Base-by-base conservation (phyloP, 192 early-diverging fungal genomes). In the Podila horticola region DNA sequence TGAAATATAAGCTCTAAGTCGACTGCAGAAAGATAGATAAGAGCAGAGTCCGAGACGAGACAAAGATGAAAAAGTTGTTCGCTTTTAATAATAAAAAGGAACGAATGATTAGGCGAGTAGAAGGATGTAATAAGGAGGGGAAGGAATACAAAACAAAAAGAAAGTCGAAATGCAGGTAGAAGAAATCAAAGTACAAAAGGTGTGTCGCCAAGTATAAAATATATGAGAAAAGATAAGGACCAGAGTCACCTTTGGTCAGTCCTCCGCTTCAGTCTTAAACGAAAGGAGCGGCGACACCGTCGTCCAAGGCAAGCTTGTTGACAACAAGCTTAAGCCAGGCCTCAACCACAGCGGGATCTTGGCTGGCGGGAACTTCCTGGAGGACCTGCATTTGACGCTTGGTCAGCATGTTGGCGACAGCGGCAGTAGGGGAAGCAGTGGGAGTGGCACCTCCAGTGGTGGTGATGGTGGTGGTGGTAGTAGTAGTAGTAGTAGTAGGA, bases 311-410 rank as follows among this genome's bases (percentile, higher is more conserved):
- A 15, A 73, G 12, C 67, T 73, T 63, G 67, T 81, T 81, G 22
- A 61, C 71, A 38, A 69, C 36, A 15, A 51, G 60, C 66, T 81
- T 81, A 58, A 81, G 29, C 77, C 77, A 81, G 31, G 62, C 66
- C 57, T 81, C 77, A 12, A 79, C 22, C 1, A 38, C 64, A 19
- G 61, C 71, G 22, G 71, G 69, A 3, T 63, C 58, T 31, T 50
- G 19, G 19, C 55, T 52, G 20, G 29, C n/a, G 26, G 67, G 63
- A 22, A 22, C 52, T 11, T 52, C 59, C 30, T 66, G 58, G 3
- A 66, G 64, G 33, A 51, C 29, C 28, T 62, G 51, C 11, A 64
- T 31, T 57, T 81, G 77, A 11, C 77, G 77, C 77, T 73, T 81
- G 50, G 7, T 51, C 55, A 73, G 52, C n/a, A 55, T 41, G 29